Conservation (phyloP, 306 rosid genomes). For the Abrus precatorius region DNA sequence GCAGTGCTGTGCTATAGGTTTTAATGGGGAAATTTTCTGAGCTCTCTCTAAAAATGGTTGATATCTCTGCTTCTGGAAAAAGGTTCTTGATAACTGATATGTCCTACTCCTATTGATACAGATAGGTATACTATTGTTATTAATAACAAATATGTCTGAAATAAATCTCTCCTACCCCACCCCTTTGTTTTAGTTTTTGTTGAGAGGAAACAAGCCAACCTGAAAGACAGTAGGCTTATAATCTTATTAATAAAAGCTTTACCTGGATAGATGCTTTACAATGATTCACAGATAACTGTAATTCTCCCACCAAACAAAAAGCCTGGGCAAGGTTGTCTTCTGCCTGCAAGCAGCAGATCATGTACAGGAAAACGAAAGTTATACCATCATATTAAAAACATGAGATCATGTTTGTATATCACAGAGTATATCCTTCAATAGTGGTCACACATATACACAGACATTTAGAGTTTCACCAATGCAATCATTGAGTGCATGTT, state of each 20-base stretch:
- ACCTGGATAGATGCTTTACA: constrained; percentile 90
- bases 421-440: constrained; percentile 11
- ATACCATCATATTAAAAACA: constrained; percentile 30
- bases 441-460: background rate
- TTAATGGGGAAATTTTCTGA: constrained; percentile 8
- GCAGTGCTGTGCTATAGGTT: background rate
- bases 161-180: background rate
- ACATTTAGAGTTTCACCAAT: background rate
- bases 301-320: constrained; percentile 69
- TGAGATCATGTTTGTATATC: constrained; percentile 18
- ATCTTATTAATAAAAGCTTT: constrained; percentile 19
- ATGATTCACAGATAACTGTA: constrained; percentile 63
- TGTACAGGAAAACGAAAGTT: constrained; percentile 36
- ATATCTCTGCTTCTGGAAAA: constrained; percentile 20
- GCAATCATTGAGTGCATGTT: constrained; percentile 11
- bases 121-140: constrained; percentile 2
- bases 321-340: constrained; percentile 92
- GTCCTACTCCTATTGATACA: background rate
- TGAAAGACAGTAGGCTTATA: constrained; percentile 27
- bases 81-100: constrained; percentile 11
- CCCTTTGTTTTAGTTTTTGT: background rate
- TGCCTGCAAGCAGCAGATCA: constrained; percentile 63
- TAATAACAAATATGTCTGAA: constrained; percentile 5
- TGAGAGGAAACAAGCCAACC: constrained; percentile 17
- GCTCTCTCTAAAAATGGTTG: constrained; percentile 28